A percentile compares a stretch with the other conserved stretches of the same genome.
Conservation (phyloP, 345 rosid species). For the Corymbia maculata region DNA sequence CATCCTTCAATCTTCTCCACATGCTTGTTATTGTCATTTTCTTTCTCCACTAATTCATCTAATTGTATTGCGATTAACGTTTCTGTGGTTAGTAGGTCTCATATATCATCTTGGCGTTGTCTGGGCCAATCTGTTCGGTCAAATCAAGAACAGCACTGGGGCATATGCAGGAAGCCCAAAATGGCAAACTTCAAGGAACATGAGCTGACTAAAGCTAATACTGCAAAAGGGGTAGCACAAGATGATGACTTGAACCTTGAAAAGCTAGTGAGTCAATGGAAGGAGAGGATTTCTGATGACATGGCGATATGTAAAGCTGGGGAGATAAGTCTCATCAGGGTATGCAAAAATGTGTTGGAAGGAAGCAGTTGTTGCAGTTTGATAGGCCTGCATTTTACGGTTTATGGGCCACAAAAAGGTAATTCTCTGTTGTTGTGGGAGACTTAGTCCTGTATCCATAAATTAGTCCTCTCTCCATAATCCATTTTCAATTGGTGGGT, state of each 20-base stretch:
- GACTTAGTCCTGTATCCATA: too few relatives aligned
- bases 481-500: too few relatives aligned
- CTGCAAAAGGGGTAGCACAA: constrained; percentile 3
- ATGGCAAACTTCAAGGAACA: constrained; percentile 50
- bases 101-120: constrained; percentile 58
- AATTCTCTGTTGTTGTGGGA: neutral
- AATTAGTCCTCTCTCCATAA: neutral
- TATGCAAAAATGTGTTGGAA: constrained; percentile 19
- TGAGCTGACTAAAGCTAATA: constrained; percentile 36
- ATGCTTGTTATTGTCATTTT: neutral
- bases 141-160: constrained; percentile 44
- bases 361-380: constrained; percentile 69
- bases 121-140: constrained; percentile 31
- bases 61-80: neutral
- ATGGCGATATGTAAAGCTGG: constrained; percentile 5
- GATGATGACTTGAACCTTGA: constrained; percentile 38
- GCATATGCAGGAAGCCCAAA: constrained; percentile 62
- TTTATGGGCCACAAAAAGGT: constrained; percentile 81
- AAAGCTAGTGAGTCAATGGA: constrained; percentile 42
- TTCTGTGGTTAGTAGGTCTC: constrained; percentile 34
- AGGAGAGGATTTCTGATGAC: constrained; percentile 25
- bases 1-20: neutral
- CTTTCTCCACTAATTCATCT: neutral
- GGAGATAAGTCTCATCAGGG: constrained; percentile 9
- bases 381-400: constrained; percentile 95